These are phyloP conservation scores for Wallacemonas sp. DNA, from an alignment of 208 protist species.

Conservation along the genomic window DNA sequence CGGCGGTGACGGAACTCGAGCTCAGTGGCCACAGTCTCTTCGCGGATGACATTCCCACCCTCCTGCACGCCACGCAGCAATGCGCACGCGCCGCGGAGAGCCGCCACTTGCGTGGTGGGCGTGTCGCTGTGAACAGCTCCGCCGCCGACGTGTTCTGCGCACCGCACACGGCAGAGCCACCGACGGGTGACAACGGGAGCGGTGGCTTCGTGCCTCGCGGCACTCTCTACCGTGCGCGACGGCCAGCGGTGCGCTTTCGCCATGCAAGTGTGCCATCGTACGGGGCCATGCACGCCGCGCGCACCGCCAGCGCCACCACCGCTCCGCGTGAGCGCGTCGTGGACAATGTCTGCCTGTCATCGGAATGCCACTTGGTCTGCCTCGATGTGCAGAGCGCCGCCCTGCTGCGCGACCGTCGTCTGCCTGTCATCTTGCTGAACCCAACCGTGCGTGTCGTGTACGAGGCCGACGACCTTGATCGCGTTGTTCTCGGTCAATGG, in stretches of 20 bases:
- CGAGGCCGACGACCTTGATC: conserved; percentile 42
- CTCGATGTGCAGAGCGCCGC: conserved; percentile 59
- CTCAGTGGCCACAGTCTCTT: neutral
- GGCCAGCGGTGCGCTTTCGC: conserved; percentile 54
- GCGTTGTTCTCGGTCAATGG: neutral
- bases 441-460: conserved; percentile 67
- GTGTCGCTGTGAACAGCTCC: too few relatives aligned
- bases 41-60: neutral
- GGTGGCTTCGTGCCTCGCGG: neutral
- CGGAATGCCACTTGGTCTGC: conserved; percentile 71
- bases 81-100: neutral
- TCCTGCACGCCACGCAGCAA: neutral
- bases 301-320: neutral
- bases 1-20: neutral
- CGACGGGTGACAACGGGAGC: neutral
- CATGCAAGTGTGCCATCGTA: conserved; percentile 54
- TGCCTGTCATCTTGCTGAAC: conserved; percentile 70
- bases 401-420: conserved; percentile 31
- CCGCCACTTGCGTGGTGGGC: too few relatives aligned
- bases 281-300: conserved; percentile 18
- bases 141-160: too few relatives aligned
- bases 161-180: too few relatives aligned
- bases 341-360: conserved; percentile 55
- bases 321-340: neutral
- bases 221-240: conserved; percentile 21